A percentile compares a stretch with the other conserved stretches of the same genome.
Evolutionary conservation across 257 asterid genomes (phyloP).

Genomic region (Nicotiana benthamiana): DNA sequence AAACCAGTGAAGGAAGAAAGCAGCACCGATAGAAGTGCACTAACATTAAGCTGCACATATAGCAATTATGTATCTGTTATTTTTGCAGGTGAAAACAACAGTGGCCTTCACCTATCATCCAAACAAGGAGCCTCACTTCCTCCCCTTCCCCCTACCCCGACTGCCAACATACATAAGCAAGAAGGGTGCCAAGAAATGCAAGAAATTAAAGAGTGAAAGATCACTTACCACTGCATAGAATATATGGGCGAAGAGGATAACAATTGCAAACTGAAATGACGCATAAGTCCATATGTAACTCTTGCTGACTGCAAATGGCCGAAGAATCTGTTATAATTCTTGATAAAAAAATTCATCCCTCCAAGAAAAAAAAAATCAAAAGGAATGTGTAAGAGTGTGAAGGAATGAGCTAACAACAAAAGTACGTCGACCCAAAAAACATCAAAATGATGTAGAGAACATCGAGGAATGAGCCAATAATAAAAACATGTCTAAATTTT

Average conservation of each 20-base stretch:
- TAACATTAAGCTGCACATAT: conserved; percentile 67
- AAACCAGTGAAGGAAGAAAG: conserved; percentile 97
- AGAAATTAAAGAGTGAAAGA: background rate
- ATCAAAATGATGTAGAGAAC: background rate
- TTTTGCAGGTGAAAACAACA: background rate
- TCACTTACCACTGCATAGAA: conserved; percentile 71
- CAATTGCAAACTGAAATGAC: conserved; percentile 92
- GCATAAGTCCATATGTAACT: conserved; percentile 96
- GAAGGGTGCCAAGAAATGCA: background rate
- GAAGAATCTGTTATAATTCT: background rate
- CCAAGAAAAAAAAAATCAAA: background rate
- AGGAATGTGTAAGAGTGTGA: background rate
- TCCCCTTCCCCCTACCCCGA: background rate
- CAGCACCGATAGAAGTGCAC: conserved; percentile 66
- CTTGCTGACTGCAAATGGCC: conserved; percentile 68
- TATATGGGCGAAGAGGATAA: conserved; percentile 87
- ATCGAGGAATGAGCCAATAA: background rate
- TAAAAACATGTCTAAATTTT: background rate
- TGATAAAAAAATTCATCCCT: background rate
- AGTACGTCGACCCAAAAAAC: background rate
- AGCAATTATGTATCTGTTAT: background rate
- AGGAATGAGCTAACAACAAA: background rate
- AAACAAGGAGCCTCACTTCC: background rate
- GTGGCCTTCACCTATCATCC: background rate
- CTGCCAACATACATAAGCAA: background rate